Conservation (phyloP, 1,284 basidiomycete species). For the Cryptococcus sp. region DNA sequence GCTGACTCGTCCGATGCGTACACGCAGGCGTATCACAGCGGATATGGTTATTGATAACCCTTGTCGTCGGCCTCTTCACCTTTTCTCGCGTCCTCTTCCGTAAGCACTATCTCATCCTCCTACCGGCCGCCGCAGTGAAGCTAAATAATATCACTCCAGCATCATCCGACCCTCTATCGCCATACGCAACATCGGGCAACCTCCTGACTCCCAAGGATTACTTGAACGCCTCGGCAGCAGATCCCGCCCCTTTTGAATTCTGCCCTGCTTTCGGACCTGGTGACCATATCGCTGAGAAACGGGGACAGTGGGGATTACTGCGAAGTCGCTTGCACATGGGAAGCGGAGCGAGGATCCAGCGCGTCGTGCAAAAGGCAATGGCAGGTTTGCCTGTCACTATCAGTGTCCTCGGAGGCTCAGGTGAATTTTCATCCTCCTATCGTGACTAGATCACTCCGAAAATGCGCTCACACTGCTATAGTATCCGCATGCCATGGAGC, state of each 20-base stretch:
- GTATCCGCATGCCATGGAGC: constrained; percentile 92
- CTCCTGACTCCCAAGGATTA: constrained; percentile 52
- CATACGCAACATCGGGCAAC: constrained; percentile 20
- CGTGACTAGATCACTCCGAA: not conserved
- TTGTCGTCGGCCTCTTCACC: constrained; percentile 63
- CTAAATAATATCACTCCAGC: constrained; percentile 13
- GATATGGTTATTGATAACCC: constrained; percentile 68
- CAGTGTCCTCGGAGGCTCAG: constrained; percentile 83
- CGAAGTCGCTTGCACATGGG: constrained; percentile 78
- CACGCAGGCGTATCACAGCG: constrained; percentile 52
- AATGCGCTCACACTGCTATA: constrained; percentile 39
- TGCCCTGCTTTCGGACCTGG: constrained; percentile 82
- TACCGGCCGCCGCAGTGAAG: constrained; percentile 1
- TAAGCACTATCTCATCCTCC: constrained; percentile 4
- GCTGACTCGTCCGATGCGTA: not conserved
- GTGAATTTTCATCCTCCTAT: constrained; percentile 57
- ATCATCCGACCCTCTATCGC: constrained; percentile 19
- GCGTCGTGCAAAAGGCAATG: constrained; percentile 80
- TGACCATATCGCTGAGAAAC: constrained; percentile 73
- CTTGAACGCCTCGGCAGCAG: constrained; percentile 55
- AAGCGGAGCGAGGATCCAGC: constrained; percentile 76
- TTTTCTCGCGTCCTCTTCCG: constrained; percentile 65
- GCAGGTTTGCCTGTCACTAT: constrained; percentile 86
- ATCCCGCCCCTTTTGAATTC: constrained; percentile 79
- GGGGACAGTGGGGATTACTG: constrained; percentile 72